Conservation (phyloP, 768 basidiomycete genomes). For the Amanita pseudoporphyria region DNA sequence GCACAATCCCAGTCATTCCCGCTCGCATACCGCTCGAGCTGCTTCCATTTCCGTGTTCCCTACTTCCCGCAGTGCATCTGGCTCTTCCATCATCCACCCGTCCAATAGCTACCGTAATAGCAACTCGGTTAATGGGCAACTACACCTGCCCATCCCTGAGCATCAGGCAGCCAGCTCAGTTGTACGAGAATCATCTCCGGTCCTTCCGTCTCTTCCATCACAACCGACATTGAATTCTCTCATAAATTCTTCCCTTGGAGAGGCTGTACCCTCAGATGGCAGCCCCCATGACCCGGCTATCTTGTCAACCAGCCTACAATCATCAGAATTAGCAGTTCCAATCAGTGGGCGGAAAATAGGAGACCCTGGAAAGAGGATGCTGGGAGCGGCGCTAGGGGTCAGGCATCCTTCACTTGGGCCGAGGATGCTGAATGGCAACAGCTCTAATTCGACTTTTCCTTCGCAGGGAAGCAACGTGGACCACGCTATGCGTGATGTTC, state of each 20-base stretch:
- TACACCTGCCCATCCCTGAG: conserved; percentile 44
- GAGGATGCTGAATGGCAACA: conserved; percentile 38
- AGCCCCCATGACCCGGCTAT: conserved; percentile 61
- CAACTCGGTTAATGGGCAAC: conserved; percentile 21
- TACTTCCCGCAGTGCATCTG: conserved; percentile 36
- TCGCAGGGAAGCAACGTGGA: conserved; percentile 36
- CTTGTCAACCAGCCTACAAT: conserved; percentile 44
- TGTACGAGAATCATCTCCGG: conserved; percentile 71
- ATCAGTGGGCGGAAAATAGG: conserved; percentile 70
- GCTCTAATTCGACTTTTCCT: conserved; percentile 24
- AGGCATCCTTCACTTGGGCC: conserved; percentile 69
- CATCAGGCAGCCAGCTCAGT: conserved; percentile 24
- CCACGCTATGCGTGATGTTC: conserved; percentile 55
- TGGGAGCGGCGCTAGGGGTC: conserved; percentile 77
- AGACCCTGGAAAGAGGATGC: conserved; percentile 84
- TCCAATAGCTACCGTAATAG: conserved; percentile 23
- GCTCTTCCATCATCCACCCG: conserved; percentile 18
- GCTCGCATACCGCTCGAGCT: conserved; percentile 63
- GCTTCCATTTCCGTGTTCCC: conserved; percentile 59
- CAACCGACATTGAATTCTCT: conserved; percentile 82
- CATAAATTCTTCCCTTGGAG: conserved; percentile 64
- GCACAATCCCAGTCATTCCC: conserved; percentile 50
- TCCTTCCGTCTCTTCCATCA: conserved; percentile 68
- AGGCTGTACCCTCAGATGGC: conserved; percentile 36
- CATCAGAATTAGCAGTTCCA: conserved; percentile 18